Percentiles rank a stretch among this genome's conserved stretches.
These are phyloP conservation scores for Gentiana straminea DNA, from an alignment of 257 asterid species.

Conservation along the genomic window DNA sequence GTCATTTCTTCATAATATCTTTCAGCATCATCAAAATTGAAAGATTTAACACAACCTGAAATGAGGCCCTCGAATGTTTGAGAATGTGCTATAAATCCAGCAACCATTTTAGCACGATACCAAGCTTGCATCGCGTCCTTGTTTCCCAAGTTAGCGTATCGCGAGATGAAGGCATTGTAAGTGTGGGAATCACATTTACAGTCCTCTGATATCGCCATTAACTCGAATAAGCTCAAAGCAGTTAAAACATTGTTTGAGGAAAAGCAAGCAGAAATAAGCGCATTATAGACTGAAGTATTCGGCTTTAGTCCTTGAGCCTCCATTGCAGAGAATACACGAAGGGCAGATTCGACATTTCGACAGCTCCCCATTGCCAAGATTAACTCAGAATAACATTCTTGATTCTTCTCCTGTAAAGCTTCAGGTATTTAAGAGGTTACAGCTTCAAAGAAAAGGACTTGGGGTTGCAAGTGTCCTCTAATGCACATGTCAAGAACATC, in stretches of 20 bases:
- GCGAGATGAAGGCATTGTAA: conserved; percentile 27
- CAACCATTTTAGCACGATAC: conserved; percentile 24
- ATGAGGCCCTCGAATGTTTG: conserved; percentile 29
- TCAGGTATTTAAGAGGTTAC: no score
- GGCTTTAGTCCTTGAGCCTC: conserved; percentile 38
- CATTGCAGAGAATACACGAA: conserved; percentile 33
- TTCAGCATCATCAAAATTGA: no score
- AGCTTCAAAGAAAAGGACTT: no score
- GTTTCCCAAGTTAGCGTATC: conserved; percentile 33
- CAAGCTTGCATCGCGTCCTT: conserved; percentile 29
- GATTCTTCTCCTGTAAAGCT: conserved; percentile 15
- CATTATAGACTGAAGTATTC: conserved; percentile 25
- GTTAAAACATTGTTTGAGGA: conserved; percentile 32
- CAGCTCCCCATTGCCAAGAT: conserved; percentile 28
- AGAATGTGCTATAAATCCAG: conserved; percentile 26
- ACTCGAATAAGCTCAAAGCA: conserved; percentile 41
- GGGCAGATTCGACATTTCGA: conserved; percentile 32
- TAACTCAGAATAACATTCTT: conserved; percentile 20
- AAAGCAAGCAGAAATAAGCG: conserved; percentile 36
- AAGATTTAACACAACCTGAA: no score
- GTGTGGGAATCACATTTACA: conserved; percentile 30
- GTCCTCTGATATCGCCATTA: conserved; percentile 32
- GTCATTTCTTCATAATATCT: no score
- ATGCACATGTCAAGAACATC: no score
- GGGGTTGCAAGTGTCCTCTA: no score